Percentiles rank a stretch among this genome's conserved stretches.
These are phyloP conservation scores for Alnus glutinosa DNA, from an alignment of 306 rosid species.

Conservation along the genomic window DNA sequence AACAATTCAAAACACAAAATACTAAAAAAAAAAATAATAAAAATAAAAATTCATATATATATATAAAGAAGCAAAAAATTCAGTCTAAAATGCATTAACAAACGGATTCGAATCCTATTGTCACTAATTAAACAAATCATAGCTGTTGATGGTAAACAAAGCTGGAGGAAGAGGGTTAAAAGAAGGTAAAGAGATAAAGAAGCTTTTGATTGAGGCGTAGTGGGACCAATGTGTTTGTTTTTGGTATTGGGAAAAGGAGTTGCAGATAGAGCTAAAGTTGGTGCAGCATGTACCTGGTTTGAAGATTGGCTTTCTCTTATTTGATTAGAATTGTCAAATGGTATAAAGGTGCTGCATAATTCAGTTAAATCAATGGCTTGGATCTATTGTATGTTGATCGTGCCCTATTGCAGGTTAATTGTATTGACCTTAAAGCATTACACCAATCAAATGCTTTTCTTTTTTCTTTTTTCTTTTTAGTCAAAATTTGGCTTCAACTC, in stretches of 20 bases:
- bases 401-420: too few species aligned
- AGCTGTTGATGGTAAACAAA: conserved; percentile 11
- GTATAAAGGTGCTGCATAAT: conserved; percentile 14
- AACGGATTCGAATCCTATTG: too few species aligned
- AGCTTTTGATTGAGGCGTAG: conserved; percentile 47
- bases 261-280: conserved; percentile 35
- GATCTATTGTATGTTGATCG: background rate
- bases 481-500: too few species aligned
- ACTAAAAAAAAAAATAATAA: too few species aligned
- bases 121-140: too few species aligned
- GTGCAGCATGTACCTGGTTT: conserved; percentile 39
- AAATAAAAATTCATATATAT: too few species aligned
- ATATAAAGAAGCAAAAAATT: too few species aligned
- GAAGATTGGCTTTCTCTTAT: conserved; percentile 34
- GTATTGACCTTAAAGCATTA: too few species aligned
- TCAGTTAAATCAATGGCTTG: conserved; percentile 28
- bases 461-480: too few species aligned
- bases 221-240: conserved; percentile 45
- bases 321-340: conserved; percentile 27
- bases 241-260: conserved; percentile 45
- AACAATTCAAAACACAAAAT: too few species aligned
- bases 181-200: conserved; percentile 42
- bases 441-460: too few species aligned
- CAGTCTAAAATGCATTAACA: too few species aligned
- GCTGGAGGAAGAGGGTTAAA: conserved; percentile 27